phyloP scores from a whole-genome alignment of 2,329 filamentous ascomycete species.

The Cladosporium phlei region DNA sequence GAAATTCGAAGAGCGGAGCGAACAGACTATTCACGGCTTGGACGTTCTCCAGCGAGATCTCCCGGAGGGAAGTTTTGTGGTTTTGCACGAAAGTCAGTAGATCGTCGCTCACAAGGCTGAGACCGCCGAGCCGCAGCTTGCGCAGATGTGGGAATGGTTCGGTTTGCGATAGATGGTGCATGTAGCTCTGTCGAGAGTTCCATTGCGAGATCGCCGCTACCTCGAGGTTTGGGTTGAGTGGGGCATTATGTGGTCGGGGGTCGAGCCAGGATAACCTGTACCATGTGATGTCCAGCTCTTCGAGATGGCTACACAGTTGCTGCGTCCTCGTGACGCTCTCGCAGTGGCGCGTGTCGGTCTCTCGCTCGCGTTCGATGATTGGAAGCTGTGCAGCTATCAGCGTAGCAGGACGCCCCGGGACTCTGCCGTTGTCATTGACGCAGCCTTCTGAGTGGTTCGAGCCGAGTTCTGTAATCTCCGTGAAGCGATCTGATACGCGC shows the following conservation, averaged over 20 bases:
- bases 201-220: neutral
- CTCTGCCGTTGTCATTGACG: neutral
- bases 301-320: slow-evolving; percentile 9
- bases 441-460: neutral
- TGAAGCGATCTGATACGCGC: neutral
- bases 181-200: neutral
- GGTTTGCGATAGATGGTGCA: neutral
- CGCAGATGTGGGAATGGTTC: neutral
- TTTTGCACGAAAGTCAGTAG: neutral
- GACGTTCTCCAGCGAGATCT: neutral
- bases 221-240: neutral
- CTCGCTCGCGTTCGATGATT: neutral
- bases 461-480: neutral
- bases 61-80: neutral
- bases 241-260: neutral
- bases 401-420: too few species aligned
- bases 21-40: neutral
- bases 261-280: slow-evolving; percentile 1
- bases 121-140: neutral
- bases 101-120: neutral
- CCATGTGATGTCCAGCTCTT: slow-evolving; percentile 13
- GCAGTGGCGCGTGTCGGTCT: neutral
- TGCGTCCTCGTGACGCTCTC: slow-evolving; percentile 1
- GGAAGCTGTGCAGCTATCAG: too few species aligned
- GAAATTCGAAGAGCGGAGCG: neutral